Evolutionary conservation across 2,329 filamentous ascomycete species (phyloP).

Genomic region (Ampelomyces quisqualis): DNA sequence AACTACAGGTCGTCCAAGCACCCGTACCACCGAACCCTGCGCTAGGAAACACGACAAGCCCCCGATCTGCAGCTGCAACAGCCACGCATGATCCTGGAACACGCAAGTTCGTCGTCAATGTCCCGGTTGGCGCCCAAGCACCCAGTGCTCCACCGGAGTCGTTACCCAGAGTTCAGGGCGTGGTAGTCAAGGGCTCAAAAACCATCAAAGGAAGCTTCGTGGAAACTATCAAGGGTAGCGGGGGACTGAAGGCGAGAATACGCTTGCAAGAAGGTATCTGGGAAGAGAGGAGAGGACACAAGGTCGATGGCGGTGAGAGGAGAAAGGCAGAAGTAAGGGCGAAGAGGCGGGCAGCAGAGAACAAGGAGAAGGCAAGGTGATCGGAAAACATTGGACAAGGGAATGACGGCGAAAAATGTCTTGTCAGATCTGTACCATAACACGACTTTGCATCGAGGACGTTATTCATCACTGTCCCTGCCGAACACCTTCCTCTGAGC

Average conservation of each 20-base stretch:
- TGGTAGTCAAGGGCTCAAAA: conserved; percentile 67
- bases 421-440: conserved; percentile 3
- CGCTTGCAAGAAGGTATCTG: conserved; percentile 83
- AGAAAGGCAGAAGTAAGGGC: conserved; percentile 81
- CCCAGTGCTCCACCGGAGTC: conserved; percentile 47
- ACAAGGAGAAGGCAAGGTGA: conserved; percentile 63
- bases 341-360: conserved; percentile 78
- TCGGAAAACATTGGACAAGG: not conserved
- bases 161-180: conserved; percentile 60
- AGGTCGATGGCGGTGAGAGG: conserved; percentile 96
- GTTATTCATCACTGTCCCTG: too few relatives aligned
- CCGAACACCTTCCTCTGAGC: too few relatives aligned
- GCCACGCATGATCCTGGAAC: conserved; percentile 57
- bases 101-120: conserved; percentile 62
- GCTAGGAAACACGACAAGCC: conserved; percentile 24
- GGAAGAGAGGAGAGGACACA: conserved; percentile 82
- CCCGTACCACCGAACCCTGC: conserved; percentile 41
- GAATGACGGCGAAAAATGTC: not conserved
- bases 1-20: conserved; percentile 60
- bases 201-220: conserved; percentile 76
- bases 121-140: conserved; percentile 48
- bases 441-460: too few relatives aligned
- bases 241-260: conserved; percentile 64
- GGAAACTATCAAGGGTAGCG: conserved; percentile 63
- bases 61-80: conserved; percentile 46